These are phyloP conservation scores for Crotalaria pallida DNA, from an alignment of 306 rosid genomes.

Conservation along the genomic window DNA sequence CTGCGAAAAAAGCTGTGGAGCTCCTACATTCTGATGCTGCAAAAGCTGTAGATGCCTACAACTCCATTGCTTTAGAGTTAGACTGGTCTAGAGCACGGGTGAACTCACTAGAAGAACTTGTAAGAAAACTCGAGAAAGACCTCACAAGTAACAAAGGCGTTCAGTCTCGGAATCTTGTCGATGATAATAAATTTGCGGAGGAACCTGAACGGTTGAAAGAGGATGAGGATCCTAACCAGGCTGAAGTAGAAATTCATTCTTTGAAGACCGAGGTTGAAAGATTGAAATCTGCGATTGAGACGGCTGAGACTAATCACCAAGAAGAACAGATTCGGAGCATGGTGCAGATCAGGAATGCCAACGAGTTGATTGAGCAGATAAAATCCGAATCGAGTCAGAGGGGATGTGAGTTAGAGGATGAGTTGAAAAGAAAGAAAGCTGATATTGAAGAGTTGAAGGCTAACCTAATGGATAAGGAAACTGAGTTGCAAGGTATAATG, in stretches of 20 bases:
- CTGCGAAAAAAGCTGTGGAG: conserved; percentile 56
- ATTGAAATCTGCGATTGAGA: conserved; percentile 51
- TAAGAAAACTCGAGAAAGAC: conserved; percentile 38
- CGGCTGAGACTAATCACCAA: conserved; percentile 63
- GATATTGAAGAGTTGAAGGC: conserved; percentile 76
- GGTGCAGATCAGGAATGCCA: conserved; percentile 51
- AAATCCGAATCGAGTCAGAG: conserved; percentile 47
- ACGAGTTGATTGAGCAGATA: conserved; percentile 63
- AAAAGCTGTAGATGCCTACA: conserved; percentile 45
- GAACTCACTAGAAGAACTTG: conserved; percentile 49
- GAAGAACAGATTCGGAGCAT: conserved; percentile 72
- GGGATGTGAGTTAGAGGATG: conserved; percentile 49
- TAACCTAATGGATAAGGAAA: conserved; percentile 88
- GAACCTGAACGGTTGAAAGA: conserved; percentile 22
- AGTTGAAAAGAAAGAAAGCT: conserved; percentile 43
- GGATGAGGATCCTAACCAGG: conserved; percentile 17
- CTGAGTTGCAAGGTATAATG: conserved; percentile 76
- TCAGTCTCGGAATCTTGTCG: conserved; percentile 10
- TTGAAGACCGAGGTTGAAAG: conserved; percentile 52
- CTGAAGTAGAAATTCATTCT: conserved; percentile 38
- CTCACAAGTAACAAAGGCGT: conserved; percentile 5
- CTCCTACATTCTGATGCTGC: conserved; percentile 48
- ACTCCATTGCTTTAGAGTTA: conserved; percentile 49
- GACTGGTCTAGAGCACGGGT: conserved; percentile 54
- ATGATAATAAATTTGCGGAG: conserved; percentile 7